A percentile compares a stretch with the other conserved stretches of the same genome.
phyloP scores from a whole-genome alignment of 2,329 filamentous ascomycete species.

The Neurospora sp. region DNA sequence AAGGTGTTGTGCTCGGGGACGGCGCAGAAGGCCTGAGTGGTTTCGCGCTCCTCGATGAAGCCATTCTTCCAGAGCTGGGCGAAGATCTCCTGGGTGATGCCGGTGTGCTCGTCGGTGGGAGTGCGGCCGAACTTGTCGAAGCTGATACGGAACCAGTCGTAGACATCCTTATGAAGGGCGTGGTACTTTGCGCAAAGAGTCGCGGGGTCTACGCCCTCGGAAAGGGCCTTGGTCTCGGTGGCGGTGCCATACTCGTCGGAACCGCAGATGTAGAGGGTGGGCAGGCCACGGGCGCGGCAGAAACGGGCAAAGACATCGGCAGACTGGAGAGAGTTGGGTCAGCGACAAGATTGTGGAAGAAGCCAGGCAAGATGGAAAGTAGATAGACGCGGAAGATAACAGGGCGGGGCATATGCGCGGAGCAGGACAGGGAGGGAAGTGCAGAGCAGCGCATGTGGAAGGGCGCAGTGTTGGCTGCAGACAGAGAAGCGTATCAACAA shows the following conservation, averaged over 20 bases:
- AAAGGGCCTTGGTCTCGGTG: constrained; percentile 89
- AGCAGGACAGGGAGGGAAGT: background rate
- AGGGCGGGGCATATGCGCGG: background rate
- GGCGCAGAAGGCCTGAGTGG: constrained; percentile 78
- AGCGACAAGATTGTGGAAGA: background rate
- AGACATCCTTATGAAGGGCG: constrained; percentile 79
- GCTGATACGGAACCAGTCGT: constrained; percentile 90
- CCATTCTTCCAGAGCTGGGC: constrained; percentile 78
- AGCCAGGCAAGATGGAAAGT: too few species aligned
- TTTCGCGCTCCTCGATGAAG: constrained; percentile 77
- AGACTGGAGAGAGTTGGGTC: constrained; percentile 29
- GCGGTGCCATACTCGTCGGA: constrained; percentile 93
- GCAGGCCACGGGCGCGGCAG: constrained; percentile 68
- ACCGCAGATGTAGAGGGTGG: constrained; percentile 78
- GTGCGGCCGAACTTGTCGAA: constrained; percentile 96
- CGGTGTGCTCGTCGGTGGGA: constrained; percentile 77
- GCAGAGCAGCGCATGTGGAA: background rate
- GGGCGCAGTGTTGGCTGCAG: background rate
- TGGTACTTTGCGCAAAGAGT: constrained; percentile 91
- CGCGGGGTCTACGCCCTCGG: constrained; percentile 72
- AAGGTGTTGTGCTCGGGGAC: constrained; percentile 61
- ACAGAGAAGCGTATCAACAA: constrained; percentile 1
- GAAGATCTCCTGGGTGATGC: constrained; percentile 91
- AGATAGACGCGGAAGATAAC: too few species aligned
- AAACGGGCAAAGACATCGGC: constrained; percentile 81